Percentiles rank a stretch among this genome's conserved stretches.
Conservation (phyloP, 2,329 filamentous ascomycete species). For the Penicillium fuscoglaucum region DNA sequence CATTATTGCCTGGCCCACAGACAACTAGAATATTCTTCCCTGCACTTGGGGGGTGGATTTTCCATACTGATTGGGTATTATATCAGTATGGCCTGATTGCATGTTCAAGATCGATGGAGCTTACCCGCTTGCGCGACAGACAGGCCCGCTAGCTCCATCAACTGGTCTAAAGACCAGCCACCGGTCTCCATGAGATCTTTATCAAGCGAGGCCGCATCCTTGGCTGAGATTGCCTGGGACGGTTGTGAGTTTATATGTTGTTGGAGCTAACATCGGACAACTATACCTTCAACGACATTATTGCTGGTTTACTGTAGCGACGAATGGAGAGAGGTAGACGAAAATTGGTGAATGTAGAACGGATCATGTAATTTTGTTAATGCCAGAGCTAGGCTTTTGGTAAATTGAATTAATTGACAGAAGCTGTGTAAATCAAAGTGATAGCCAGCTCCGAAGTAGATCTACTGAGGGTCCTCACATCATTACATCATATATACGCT, state of each 20-base stretch:
- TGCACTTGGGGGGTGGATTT: conserved; percentile 71
- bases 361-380: conserved; percentile 30
- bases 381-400: background rate
- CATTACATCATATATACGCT: conserved; percentile 30
- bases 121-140: conserved; percentile 86
- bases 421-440: background rate
- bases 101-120: conserved; percentile 19
- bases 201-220: conserved; percentile 85
- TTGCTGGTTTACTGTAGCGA: conserved; percentile 33
- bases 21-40: conserved; percentile 78
- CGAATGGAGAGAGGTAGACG: conserved; percentile 17
- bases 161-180: conserved; percentile 89
- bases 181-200: conserved; percentile 86
- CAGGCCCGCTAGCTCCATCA: conserved; percentile 94
- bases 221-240: conserved; percentile 75
- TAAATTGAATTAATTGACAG: background rate
- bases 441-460: background rate
- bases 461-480: conserved; percentile 13
- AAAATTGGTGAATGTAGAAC: conserved; percentile 14
- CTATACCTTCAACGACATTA: conserved; percentile 45
- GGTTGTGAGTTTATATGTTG: background rate
- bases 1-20: conserved; percentile 79
- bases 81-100: background rate
- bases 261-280: background rate
- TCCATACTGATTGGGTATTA: conserved; percentile 63